A percentile compares a stretch with the other conserved stretches of the same genome.
These are phyloP conservation scores for Breviolum minutum DNA, from an alignment of 73 alveolate species.

Conservation along the genomic window DNA sequence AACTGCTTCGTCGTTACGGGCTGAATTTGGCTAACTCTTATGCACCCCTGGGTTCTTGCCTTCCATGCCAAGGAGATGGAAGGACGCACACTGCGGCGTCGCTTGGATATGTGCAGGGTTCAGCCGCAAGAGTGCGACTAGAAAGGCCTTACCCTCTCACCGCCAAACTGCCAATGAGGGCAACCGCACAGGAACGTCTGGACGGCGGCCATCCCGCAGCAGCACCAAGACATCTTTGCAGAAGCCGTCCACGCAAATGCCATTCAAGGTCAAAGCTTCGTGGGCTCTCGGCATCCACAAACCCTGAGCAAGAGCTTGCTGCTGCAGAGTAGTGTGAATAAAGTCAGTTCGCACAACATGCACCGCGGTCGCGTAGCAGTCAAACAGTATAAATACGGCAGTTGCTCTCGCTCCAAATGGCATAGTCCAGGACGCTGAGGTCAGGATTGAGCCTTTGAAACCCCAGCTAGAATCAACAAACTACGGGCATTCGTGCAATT, in stretches of 20 bases:
- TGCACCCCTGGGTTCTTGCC: no score
- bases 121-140: background rate
- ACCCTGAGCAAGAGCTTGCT: background rate
- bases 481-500: background rate
- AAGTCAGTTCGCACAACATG: background rate
- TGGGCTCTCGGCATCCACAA: background rate
- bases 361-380: no score
- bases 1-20: no score
- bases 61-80: no score
- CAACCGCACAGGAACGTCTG: slow-evolving; percentile 10
- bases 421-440: slow-evolving; percentile 4
- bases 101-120: background rate
- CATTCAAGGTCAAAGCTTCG: background rate
- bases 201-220: background rate
- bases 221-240: background rate
- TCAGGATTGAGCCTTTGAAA: slow-evolving; percentile 1
- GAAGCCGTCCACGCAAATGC: background rate
- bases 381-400: background rate
- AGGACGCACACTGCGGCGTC: slow-evolving; percentile 27
- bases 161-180: slow-evolving; percentile 43
- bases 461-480: background rate
- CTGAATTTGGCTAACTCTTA: no score
- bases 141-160: slow-evolving; percentile 31
- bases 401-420: slow-evolving; percentile 36
- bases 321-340: background rate